Evolutionary conservation across 2,329 filamentous ascomycete genomes (phyloP).

Genomic region (Harringtonia aguacate): DNA sequence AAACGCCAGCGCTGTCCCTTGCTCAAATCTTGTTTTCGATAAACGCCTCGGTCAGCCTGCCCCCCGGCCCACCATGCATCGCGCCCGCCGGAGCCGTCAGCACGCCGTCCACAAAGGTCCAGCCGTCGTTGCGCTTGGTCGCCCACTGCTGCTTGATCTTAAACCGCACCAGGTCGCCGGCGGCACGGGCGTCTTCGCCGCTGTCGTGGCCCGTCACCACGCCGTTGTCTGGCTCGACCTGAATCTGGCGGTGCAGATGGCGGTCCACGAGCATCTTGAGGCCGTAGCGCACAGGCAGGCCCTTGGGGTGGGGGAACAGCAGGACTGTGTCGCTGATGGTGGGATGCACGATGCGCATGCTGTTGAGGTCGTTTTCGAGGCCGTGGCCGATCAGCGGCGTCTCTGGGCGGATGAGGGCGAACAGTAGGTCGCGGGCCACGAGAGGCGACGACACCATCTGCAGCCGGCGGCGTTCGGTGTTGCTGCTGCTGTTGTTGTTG

Average conservation of each 20-base stretch:
- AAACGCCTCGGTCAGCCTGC: conserved; percentile 25
- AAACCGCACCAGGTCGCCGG: conserved; percentile 71
- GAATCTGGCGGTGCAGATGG: conserved; percentile 68
- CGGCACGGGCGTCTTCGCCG: conserved; percentile 79
- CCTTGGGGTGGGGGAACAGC: conserved; percentile 67
- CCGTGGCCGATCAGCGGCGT: conserved; percentile 89
- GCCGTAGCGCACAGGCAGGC: conserved; percentile 66
- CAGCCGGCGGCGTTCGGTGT: conserved; percentile 29
- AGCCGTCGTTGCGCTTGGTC: conserved; percentile 54
- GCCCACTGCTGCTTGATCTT: conserved; percentile 64
- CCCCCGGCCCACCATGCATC: conserved; percentile 7
- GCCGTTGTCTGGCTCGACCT: conserved; percentile 45
- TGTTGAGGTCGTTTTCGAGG: conserved; percentile 90
- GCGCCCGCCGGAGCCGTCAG: conserved; percentile 27
- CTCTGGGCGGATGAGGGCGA: conserved; percentile 59
- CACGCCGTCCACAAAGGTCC: conserved; percentile 44
- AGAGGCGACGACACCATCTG: conserved; percentile 67
- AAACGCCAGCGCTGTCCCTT: not conserved
- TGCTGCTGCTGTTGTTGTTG: conserved; percentile 1
- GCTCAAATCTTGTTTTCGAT: not conserved
- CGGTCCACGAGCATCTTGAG: conserved; percentile 64
- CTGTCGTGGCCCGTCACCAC: conserved; percentile 69
- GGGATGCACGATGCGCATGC: conserved; percentile 22
- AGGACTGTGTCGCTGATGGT: conserved; percentile 14
- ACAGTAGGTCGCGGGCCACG: conserved; percentile 65